phyloP scores from a whole-genome alignment of 805 yeast genomes.

The Alloascoidea africana region DNA sequence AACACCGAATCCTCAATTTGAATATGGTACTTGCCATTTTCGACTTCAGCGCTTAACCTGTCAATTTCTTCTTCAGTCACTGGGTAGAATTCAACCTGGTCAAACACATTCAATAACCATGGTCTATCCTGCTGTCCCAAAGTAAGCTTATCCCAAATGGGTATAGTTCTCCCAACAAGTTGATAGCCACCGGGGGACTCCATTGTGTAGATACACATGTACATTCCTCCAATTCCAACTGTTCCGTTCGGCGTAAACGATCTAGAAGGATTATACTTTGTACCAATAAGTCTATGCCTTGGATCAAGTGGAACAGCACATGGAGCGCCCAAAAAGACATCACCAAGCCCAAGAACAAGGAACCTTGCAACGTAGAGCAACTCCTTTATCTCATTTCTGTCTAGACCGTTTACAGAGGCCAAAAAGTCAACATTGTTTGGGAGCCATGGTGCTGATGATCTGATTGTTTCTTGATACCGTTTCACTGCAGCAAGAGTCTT shows the following conservation, averaged over 20 bases:
- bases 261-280: conserved; percentile 93
- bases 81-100: conserved; percentile 89
- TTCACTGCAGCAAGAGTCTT: conserved; percentile 80
- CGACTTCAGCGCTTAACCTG: conserved; percentile 48
- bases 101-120: conserved; percentile 87
- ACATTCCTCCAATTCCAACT: conserved; percentile 97
- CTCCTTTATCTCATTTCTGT: conserved; percentile 60
- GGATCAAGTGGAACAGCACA: conserved; percentile 98
- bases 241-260: conserved; percentile 94
- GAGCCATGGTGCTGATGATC: conserved; percentile 91
- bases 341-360: conserved; percentile 91
- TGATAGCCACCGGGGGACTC: conserved; percentile 98
- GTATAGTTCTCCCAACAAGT: conserved; percentile 89
- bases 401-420: conserved; percentile 74
- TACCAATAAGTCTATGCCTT: conserved; percentile 80
- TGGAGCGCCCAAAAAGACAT: conserved; percentile 95
- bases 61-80: conserved; percentile 79
- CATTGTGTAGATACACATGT: conserved; percentile 97
- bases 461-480: conserved; percentile 85
- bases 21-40: conserved; percentile 67
- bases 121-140: conserved; percentile 64
- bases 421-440: conserved; percentile 96
- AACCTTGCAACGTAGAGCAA: conserved; percentile 83
- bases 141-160: conserved; percentile 92
- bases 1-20: conserved; percentile 66